Conservation (phyloP, 2,329 filamentous ascomycete genomes). For the Acrocalymma vagum region DNA sequence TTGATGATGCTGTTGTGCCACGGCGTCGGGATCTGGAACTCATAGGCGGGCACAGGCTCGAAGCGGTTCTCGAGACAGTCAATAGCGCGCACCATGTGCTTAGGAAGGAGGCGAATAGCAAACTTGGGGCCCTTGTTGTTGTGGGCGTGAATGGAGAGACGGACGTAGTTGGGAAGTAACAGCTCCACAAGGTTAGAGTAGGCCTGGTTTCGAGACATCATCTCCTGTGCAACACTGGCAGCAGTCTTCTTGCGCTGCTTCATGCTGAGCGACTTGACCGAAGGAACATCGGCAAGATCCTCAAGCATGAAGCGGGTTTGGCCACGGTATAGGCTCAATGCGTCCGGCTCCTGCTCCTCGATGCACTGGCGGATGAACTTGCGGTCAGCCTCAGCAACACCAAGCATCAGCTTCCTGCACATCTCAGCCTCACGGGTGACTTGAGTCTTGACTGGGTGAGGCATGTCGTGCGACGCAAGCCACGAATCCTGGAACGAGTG, state of each 20-base stretch:
- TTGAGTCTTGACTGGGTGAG: constrained; percentile 39
- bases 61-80: constrained; percentile 39
- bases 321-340: constrained; percentile 44
- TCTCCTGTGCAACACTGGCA: constrained; percentile 45
- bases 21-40: constrained; percentile 51
- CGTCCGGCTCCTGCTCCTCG: constrained; percentile 33
- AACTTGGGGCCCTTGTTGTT: constrained; percentile 54
- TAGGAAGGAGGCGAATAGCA: constrained; percentile 51
- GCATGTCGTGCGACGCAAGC: constrained; percentile 28
- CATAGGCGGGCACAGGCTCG: constrained; percentile 33
- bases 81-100: constrained; percentile 39
- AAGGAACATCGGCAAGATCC: constrained; percentile 37
- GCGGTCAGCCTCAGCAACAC: constrained; percentile 33
- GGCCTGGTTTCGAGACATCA: constrained; percentile 55
- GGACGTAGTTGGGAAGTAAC: constrained; percentile 55
- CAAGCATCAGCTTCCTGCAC: constrained; percentile 39
- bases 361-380: constrained; percentile 36
- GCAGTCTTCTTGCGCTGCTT: constrained; percentile 47
- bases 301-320: constrained; percentile 50
- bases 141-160: constrained; percentile 59
- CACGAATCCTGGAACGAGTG: constrained; percentile 27
- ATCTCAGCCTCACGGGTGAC: constrained; percentile 37
- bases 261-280: constrained; percentile 31
- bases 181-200: constrained; percentile 60
- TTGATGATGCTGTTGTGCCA: constrained; percentile 55